Percentiles rank a stretch among this genome's conserved stretches.
These are phyloP conservation scores for Boletus bicolor DNA, from an alignment of 768 basidiomycete genomes.

Conservation along the genomic window DNA sequence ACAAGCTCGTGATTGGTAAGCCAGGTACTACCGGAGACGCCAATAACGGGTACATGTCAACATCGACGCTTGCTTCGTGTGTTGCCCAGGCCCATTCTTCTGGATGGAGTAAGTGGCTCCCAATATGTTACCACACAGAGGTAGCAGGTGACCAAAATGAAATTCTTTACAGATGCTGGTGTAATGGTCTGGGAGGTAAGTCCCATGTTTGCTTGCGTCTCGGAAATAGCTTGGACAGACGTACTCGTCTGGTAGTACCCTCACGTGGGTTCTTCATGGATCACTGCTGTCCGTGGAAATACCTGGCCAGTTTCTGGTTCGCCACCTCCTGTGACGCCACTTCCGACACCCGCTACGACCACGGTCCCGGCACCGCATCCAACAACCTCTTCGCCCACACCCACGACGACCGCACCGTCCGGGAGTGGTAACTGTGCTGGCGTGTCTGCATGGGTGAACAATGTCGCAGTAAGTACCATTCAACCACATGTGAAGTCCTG, in stretches of 20 bases:
- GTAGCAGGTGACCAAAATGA: background rate
- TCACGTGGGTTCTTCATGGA: constrained; percentile 36
- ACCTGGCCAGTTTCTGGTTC: constrained; percentile 28
- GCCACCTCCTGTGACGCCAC: background rate
- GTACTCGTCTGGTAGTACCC: constrained; percentile 4
- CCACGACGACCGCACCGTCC: background rate
- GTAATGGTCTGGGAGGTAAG: constrained; percentile 41
- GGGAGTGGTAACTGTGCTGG: background rate
- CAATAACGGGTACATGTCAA: constrained; percentile 52
- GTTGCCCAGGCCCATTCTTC: constrained; percentile 52
- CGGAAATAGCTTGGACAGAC: background rate
- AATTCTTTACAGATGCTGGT: constrained; percentile 28
- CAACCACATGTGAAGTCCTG: background rate
- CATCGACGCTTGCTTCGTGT: constrained; percentile 54
- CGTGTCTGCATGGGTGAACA: background rate
- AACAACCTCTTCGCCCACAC: background rate
- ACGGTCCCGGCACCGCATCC: background rate
- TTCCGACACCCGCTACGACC: background rate
- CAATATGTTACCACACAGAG: too few species aligned
- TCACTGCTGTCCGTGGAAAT: constrained; percentile 33
- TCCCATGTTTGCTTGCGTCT: background rate
- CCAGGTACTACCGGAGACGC: constrained; percentile 42
- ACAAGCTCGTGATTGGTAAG: constrained; percentile 56
- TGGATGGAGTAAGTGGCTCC: constrained; percentile 59
- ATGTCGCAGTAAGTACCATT: background rate